A percentile compares a stretch with the other conserved stretches of the same genome.
These are phyloP conservation scores for Claviceps cyperi DNA, from an alignment of 2,329 filamentous ascomycete genomes.

Conservation along the genomic window DNA sequence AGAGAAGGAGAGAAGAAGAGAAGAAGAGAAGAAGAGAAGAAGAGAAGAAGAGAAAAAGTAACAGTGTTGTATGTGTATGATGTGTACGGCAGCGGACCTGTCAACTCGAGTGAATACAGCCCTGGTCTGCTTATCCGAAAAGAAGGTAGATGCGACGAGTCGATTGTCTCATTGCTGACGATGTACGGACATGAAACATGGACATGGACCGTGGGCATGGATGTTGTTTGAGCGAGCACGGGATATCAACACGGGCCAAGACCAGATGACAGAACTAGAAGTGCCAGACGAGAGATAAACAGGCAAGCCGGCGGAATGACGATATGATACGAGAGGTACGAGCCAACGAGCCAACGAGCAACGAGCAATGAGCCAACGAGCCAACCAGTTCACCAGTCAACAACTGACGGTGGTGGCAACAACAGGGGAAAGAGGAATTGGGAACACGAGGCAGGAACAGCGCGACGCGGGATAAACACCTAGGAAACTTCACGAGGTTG, in stretches of 20 bases:
- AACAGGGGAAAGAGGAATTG: background rate
- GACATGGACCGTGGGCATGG: background rate
- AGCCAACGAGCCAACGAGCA: background rate
- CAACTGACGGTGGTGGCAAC: background rate
- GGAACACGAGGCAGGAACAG: background rate
- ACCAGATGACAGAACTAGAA: background rate
- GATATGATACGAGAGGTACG: background rate
- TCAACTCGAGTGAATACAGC: background rate
- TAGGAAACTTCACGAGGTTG: background rate
- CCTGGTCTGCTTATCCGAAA: slow-evolving; percentile 2
- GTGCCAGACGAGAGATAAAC: background rate
- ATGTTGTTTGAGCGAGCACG: background rate
- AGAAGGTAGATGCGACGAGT: background rate
- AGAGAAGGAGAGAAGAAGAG: background rate
- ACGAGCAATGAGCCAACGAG: background rate
- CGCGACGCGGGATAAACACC: background rate
- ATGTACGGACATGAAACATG: background rate
- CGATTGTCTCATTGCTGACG: background rate
- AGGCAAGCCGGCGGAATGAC: background rate
- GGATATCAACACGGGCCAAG: background rate
- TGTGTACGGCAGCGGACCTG: background rate
- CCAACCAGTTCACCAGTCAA: background rate
- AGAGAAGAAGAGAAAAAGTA: background rate
- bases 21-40: background rate
- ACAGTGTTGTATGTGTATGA: background rate